These are phyloP conservation scores for Thymus mandschuricus DNA, from an alignment of 257 asterid species.

Conservation along the genomic window DNA sequence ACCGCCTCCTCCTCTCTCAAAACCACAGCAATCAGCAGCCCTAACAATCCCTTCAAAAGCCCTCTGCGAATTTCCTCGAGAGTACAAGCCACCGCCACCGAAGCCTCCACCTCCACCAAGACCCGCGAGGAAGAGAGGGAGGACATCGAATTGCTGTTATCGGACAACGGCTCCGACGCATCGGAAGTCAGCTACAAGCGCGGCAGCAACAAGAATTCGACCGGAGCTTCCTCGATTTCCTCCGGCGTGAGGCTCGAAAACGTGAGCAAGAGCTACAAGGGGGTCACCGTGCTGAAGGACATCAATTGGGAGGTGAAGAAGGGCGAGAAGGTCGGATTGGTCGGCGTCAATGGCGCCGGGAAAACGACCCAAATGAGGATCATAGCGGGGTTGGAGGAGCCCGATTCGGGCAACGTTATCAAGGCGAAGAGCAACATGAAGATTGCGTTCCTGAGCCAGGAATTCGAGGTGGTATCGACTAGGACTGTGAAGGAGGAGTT, in stretches of 20 bases:
- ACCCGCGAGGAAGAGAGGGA: constrained; percentile 51
- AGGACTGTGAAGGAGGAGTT: constrained; percentile 94
- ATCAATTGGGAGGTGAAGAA: constrained; percentile 95
- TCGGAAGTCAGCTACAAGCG: constrained; percentile 51
- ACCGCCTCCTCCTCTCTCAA: constrained; percentile 40
- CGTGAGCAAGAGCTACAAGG: constrained; percentile 79
- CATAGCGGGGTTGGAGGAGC: constrained; percentile 84
- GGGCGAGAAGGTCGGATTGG: constrained; percentile 92
- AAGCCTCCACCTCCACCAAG: constrained; percentile 51
- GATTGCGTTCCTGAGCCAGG: constrained; percentile 84
- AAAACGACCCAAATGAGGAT: constrained; percentile 95
- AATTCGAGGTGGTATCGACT: constrained; percentile 76
- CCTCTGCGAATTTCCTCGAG: constrained; percentile 44
- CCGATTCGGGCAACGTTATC: constrained; percentile 88
- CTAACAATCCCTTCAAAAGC: constrained; percentile 30
- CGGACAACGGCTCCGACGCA: constrained; percentile 35
- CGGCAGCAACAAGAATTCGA: constrained; percentile 42
- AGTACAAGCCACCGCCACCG: constrained; percentile 66
- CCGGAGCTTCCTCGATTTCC: constrained; percentile 82
- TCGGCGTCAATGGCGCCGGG: constrained; percentile 98
- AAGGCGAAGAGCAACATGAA: constrained; percentile 88
- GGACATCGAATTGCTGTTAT: constrained; percentile 75
- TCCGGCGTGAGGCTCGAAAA: constrained; percentile 90
- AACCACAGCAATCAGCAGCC: constrained; percentile 21
- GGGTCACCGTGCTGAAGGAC: constrained; percentile 78